A percentile compares a stretch with the other conserved stretches of the same genome.
phyloP scores from a whole-genome alignment of 495 filamentous ascomycete species.

The Mycothermus thermophilus region DNA sequence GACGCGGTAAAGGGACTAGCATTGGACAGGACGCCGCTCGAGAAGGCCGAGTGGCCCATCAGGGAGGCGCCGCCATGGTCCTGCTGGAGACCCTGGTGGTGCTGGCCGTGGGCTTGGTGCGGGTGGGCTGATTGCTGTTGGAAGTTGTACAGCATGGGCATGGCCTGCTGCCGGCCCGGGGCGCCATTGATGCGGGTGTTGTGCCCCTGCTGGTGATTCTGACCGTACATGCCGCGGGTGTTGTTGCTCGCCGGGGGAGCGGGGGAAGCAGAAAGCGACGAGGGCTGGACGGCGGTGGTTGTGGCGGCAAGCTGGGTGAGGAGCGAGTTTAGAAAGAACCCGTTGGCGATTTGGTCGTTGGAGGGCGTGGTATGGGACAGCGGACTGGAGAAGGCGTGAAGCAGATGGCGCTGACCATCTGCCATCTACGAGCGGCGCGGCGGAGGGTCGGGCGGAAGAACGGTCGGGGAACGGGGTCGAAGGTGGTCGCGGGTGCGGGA shows the following conservation, averaged over 20 bases:
- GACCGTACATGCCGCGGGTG: conserved; percentile 68
- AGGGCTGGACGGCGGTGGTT: too few relatives aligned
- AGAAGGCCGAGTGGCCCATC: conserved; percentile 62
- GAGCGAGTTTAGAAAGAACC: conserved; percentile 17
- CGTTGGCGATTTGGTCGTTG: conserved; percentile 15
- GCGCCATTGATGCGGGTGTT: conserved; percentile 54
- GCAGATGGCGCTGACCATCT: conserved; percentile 67
- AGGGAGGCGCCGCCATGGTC: conserved; percentile 46
- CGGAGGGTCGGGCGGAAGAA: neutral
- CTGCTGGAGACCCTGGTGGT: conserved; percentile 56
- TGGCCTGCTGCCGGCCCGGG: conserved; percentile 29
- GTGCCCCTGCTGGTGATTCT: conserved; percentile 66
- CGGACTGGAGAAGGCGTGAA: conserved; percentile 37
- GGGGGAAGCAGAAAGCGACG: too few relatives aligned
- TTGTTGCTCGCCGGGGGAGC: conserved; percentile 51
- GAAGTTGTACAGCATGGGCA: conserved; percentile 54
- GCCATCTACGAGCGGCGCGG: conserved; percentile 47
- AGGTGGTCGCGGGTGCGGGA: conserved; percentile 4
- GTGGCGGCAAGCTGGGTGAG: conserved; percentile 17
- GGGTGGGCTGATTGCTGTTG: conserved; percentile 51
- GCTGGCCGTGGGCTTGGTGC: conserved; percentile 62
- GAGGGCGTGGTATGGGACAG: conserved; percentile 15
- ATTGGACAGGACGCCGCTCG: conserved; percentile 57
- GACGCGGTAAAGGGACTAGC: conserved; percentile 61
- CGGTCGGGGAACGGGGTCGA: too few relatives aligned